Conservation (phyloP, 768 basidiomycete genomes). For the Pholiota molesta region DNA sequence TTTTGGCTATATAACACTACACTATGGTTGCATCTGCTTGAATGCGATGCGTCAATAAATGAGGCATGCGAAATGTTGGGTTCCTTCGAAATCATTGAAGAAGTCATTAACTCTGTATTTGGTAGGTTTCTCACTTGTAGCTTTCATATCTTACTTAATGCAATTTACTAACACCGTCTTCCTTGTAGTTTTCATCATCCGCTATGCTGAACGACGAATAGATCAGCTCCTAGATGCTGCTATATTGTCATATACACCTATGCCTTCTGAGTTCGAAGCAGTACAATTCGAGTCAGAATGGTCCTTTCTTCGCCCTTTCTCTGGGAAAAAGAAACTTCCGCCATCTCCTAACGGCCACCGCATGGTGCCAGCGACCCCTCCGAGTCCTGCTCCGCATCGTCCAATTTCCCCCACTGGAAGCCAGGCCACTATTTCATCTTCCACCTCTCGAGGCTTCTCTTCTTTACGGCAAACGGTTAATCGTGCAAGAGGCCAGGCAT, state of each 20-base stretch:
- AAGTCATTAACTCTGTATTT: constrained; percentile 93
- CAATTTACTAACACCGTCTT: constrained; percentile 10
- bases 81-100: constrained; percentile 85
- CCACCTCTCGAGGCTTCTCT: constrained; percentile 58
- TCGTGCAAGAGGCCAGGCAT: constrained; percentile 49
- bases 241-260: constrained; percentile 79
- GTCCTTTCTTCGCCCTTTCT: constrained; percentile 83
- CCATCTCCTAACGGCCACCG: constrained; percentile 36
- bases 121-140: constrained; percentile 47
- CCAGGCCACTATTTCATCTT: constrained; percentile 42
- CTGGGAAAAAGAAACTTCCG: constrained; percentile 58
- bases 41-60: constrained; percentile 79
- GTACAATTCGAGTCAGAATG: constrained; percentile 97
- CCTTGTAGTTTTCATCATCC: constrained; percentile 86
- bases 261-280: constrained; percentile 76
- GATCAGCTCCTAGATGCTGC: constrained; percentile 84
- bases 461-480: constrained; percentile 71
- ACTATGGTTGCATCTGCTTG: constrained; percentile 88
- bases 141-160: background rate
- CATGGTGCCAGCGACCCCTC: constrained; percentile 47
- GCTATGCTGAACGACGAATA: constrained; percentile 86
- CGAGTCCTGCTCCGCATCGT: constrained; percentile 49
- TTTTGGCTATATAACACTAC: constrained; percentile 97
- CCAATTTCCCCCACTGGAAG: constrained; percentile 58
- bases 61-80: constrained; percentile 83